A percentile compares a stretch with the other conserved stretches of the same genome.
These are phyloP conservation scores for Santalum album DNA, from an alignment of 164 flowering plant species.

Conservation along the genomic window DNA sequence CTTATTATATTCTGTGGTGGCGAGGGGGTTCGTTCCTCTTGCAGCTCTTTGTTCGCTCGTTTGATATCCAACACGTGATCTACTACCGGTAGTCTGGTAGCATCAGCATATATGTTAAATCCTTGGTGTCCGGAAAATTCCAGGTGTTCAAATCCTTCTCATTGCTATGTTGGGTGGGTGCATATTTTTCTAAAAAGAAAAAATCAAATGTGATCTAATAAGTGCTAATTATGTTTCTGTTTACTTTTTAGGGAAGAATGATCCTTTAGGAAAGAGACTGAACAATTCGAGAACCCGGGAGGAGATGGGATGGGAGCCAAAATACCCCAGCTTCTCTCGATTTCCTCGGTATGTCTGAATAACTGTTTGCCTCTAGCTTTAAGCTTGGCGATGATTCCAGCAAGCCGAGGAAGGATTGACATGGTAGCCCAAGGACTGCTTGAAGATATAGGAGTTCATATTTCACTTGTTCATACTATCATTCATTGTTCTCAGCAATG, in stretches of 20 bases:
- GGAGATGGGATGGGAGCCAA: slow-evolving; percentile 74
- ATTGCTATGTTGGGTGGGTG: too few species aligned
- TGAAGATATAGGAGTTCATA: too few species aligned
- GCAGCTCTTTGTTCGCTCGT: background rate
- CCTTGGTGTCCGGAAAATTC: background rate
- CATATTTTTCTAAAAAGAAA: too few species aligned
- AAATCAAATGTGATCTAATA: too few species aligned
- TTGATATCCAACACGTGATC: background rate
- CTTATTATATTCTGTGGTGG: background rate
- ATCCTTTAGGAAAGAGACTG: slow-evolving; percentile 60
- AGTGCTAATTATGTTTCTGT: background rate
- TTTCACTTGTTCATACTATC: too few species aligned
- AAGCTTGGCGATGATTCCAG: too few species aligned
- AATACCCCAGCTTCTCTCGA: slow-evolving; percentile 53
- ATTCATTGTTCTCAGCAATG: too few species aligned
- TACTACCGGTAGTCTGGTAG: background rate
- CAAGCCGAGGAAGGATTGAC: too few species aligned
- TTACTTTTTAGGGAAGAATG: slow-evolving; percentile 40
- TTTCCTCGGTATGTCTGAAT: slow-evolving; percentile 37
- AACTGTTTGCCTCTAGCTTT: too few species aligned
- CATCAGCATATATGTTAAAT: background rate
- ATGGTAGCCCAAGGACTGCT: too few species aligned
- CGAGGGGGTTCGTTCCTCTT: background rate
- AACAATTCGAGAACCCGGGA: slow-evolving; percentile 59
- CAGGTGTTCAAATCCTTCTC: too few species aligned